These are phyloP conservation scores for Tremellales sp. DNA, from an alignment of 1,284 basidiomycete species.

Conservation along the genomic window DNA sequence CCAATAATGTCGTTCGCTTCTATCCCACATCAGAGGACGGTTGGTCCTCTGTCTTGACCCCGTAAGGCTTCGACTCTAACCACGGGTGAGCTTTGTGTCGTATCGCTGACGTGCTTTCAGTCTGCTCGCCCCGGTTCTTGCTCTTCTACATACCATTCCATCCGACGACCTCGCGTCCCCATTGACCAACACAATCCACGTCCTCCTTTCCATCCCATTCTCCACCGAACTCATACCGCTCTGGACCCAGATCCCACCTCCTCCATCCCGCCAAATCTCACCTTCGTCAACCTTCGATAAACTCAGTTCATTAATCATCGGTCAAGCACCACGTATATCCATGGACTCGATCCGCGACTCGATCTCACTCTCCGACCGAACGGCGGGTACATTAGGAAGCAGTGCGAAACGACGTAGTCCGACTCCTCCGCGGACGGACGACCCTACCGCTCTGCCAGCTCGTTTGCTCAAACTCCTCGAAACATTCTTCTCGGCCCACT, in stretches of 20 bases:
- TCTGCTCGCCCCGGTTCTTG: constrained; percentile 28
- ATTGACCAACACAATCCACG: constrained; percentile 34
- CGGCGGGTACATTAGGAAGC: neutral
- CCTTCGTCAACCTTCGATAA: constrained; percentile 3
- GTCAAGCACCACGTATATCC: neutral
- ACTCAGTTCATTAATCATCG: neutral
- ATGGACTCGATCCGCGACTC: neutral
- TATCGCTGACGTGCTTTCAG: constrained; percentile 10
- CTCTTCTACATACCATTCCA: constrained; percentile 27
- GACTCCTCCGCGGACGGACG: neutral
- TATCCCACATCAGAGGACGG: constrained; percentile 28
- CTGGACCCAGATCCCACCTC: constrained; percentile 31
- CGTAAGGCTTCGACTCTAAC: constrained; percentile 21
- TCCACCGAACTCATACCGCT: constrained; percentile 19
- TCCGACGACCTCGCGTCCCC: constrained; percentile 32
- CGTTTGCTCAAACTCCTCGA: constrained; percentile 26
- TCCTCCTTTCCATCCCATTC: constrained; percentile 38
- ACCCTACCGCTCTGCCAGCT: constrained; percentile 19
- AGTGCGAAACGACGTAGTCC: neutral
- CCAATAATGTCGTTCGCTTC: constrained; percentile 36
- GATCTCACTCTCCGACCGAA: neutral
- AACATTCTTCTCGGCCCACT: constrained; percentile 22
- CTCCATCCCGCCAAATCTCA: constrained; percentile 8
- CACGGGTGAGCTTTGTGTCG: too few relatives aligned
- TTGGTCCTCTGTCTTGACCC: constrained; percentile 33